A percentile compares a stretch with the other conserved stretches of the same genome.
These are phyloP conservation scores for Mortierella sp. DNA, from an alignment of 371 early-diverging fungal species.

Conservation along the genomic window DNA sequence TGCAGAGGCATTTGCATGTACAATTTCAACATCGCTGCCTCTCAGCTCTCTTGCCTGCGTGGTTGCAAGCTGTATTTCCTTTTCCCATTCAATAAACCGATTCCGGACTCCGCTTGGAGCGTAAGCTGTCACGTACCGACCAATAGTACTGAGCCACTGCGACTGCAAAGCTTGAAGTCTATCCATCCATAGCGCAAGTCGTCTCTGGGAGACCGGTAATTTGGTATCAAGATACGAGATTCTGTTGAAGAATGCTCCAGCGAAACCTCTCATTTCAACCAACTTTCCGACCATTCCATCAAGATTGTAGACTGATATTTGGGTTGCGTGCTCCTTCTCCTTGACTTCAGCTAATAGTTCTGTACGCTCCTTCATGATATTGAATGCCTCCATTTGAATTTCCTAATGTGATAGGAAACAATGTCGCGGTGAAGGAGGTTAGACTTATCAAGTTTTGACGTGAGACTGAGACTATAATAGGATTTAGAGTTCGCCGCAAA, in stretches of 20 bases:
- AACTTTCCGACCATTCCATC: slow-evolving; percentile 54
- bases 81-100: slow-evolving; percentile 48
- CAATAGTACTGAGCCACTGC: slow-evolving; percentile 51
- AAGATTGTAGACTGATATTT: slow-evolving; percentile 50
- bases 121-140: slow-evolving; percentile 41
- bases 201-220: slow-evolving; percentile 42
- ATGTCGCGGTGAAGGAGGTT: neutral
- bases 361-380: slow-evolving; percentile 32
- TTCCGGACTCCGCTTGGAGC: slow-evolving; percentile 33
- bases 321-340: slow-evolving; percentile 50
- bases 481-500: neutral
- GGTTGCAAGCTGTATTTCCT: slow-evolving; percentile 31
- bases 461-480: no score
- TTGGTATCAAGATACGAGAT: slow-evolving; percentile 53
- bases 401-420: slow-evolving; percentile 18
- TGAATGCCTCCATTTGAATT: slow-evolving; percentile 34
- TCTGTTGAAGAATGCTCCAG: slow-evolving; percentile 53
- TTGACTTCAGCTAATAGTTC: slow-evolving; percentile 36
- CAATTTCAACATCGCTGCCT: slow-evolving; percentile 30
- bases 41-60: slow-evolving; percentile 39
- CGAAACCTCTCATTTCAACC: slow-evolving; percentile 53
- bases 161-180: slow-evolving; percentile 47
- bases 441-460: no score
- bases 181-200: slow-evolving; percentile 50
- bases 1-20: slow-evolving; percentile 6